Percentiles rank a stretch among this genome's conserved stretches.
These are phyloP conservation scores for Acer yangbiense DNA, from an alignment of 345 rosid species.

Conservation along the genomic window DNA sequence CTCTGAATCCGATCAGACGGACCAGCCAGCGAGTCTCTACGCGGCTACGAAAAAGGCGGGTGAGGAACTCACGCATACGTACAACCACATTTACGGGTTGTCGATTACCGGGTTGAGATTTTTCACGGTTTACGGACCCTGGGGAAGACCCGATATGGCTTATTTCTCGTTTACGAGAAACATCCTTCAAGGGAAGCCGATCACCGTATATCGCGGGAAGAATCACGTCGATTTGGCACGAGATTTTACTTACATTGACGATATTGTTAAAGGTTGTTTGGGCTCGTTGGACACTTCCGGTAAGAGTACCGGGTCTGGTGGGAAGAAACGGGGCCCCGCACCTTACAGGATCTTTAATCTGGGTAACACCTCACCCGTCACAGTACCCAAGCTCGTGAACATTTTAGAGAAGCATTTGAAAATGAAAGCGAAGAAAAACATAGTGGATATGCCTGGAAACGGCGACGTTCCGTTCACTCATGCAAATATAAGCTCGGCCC, in stretches of 20 bases:
- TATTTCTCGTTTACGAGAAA: slow-evolving; percentile 68
- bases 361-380: slow-evolving; percentile 82
- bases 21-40: slow-evolving; percentile 81
- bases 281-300: slow-evolving; percentile 71
- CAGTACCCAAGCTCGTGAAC: slow-evolving; percentile 68
- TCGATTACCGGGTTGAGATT: slow-evolving; percentile 77
- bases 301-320: slow-evolving; percentile 79
- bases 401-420: slow-evolving; percentile 72
- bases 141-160: slow-evolving; percentile 94
- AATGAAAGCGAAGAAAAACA: slow-evolving; percentile 61
- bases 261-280: slow-evolving; percentile 73
- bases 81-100: slow-evolving; percentile 80
- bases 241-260: slow-evolving; percentile 85
- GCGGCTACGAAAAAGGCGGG: slow-evolving; percentile 91
- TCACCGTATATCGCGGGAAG: slow-evolving; percentile 70
- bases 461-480: slow-evolving; percentile 93
- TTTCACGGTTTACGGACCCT: slow-evolving; percentile 85
- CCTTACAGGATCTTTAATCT: slow-evolving; percentile 67
- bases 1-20: slow-evolving; percentile 70
- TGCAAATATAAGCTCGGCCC: slow-evolving; percentile 76
- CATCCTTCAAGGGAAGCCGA: slow-evolving; percentile 74
- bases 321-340: slow-evolving; percentile 71
- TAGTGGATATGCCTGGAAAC: slow-evolving; percentile 79
- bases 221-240: slow-evolving; percentile 67
- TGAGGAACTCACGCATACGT: slow-evolving; percentile 79